Conservation (phyloP, 1,284 basidiomycete genomes). For the Austroboletus novae-zelandiae region DNA sequence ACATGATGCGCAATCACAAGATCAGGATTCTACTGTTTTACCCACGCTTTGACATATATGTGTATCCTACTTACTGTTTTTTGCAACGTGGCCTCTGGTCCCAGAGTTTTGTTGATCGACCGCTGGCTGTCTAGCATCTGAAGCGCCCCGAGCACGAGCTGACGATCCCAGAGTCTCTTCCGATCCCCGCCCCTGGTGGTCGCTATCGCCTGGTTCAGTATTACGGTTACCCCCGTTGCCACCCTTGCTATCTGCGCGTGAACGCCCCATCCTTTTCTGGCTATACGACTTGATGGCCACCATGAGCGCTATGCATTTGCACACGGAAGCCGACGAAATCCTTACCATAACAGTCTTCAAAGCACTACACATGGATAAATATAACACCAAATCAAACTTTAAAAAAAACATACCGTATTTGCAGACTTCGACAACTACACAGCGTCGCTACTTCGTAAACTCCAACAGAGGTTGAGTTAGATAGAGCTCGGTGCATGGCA, state of each 20-base stretch:
- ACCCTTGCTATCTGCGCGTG: slow-evolving; percentile 49
- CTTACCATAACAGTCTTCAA: slow-evolving; percentile 75
- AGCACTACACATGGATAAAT: slow-evolving; percentile 44
- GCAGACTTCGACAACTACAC: slow-evolving; percentile 83
- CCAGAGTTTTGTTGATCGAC: slow-evolving; percentile 26
- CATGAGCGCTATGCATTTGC: slow-evolving; percentile 9
- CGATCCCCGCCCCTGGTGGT: slow-evolving; percentile 37
- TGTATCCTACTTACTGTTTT: slow-evolving; percentile 30
- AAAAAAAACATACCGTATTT: slow-evolving; percentile 65
- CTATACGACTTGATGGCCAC: slow-evolving; percentile 53
- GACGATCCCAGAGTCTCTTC: slow-evolving; percentile 35
- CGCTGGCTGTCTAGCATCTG: slow-evolving; percentile 34
- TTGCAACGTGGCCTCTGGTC: slow-evolving; percentile 19
- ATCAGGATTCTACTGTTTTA: slow-evolving; percentile 29
- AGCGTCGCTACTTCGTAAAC: slow-evolving; percentile 93
- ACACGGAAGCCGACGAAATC: slow-evolving; percentile 8
- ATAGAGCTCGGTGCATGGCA: slow-evolving; percentile 86
- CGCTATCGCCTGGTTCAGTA: slow-evolving; percentile 40
- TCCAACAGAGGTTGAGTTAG: slow-evolving; percentile 81
- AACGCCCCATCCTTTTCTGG: slow-evolving; percentile 61
- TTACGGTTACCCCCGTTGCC: slow-evolving; percentile 40
- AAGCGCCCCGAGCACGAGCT: slow-evolving; percentile 49
- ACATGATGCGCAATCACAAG: slow-evolving; percentile 11
- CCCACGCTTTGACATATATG: slow-evolving; percentile 14
- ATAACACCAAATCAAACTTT: slow-evolving; percentile 7